Evolutionary conservation across 225 moss, liverwort and hornwort species (phyloP), one percentile per base, ranked within the genome.

Genomic region (Takakia lepidozioides): DNA sequence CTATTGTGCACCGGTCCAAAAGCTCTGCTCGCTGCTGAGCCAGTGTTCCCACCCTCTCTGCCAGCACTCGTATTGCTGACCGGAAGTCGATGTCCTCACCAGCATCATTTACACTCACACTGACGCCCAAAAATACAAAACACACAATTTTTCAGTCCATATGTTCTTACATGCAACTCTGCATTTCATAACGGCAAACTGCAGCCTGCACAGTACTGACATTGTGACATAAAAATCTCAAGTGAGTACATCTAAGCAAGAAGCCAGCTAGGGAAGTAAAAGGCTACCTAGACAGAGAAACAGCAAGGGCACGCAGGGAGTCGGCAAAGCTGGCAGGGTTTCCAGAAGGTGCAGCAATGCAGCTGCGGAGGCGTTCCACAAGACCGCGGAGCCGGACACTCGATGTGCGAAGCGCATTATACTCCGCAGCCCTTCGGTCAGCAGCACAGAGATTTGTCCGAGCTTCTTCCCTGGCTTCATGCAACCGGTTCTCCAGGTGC

Each of bases 391-490:
- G 67, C 21, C 98, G 82, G 34, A 98, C 98, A 68, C 91, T 98
- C 30, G 98, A 87, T 44, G 81, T 68, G 29, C 91, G 87, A 22
- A 98, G 59, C 18, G 83, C 85, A 68, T 61, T 83, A 54, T 98
- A 91, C 63, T 91, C 91, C 4, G 78, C 59, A 48, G 74, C 80
- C 55, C 98, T 80, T 44, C 98, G 91, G 59, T 98, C 91, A 46
- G 91, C 91, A 19, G 87, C 87, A 57, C 87, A 91, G 22, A 82
- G 91, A 64, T 91, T 80, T 26, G 78, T 87, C 58, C 91, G 78
- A 32, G 87, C 80, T 58, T 98, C 91, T 60, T 98, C 91, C 57
- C 91, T 78, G 0, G 98, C 98, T 54, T 98, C 91, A 48, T 98
- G 98, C 59, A 98, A 61, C 46, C 87, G 82, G 39, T 90, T 98